A percentile compares a stretch with the other conserved stretches of the same genome.
These are phyloP conservation scores for Talaromyces trachyspermus DNA, from an alignment of 495 filamentous ascomycete species.

Conservation along the genomic window DNA sequence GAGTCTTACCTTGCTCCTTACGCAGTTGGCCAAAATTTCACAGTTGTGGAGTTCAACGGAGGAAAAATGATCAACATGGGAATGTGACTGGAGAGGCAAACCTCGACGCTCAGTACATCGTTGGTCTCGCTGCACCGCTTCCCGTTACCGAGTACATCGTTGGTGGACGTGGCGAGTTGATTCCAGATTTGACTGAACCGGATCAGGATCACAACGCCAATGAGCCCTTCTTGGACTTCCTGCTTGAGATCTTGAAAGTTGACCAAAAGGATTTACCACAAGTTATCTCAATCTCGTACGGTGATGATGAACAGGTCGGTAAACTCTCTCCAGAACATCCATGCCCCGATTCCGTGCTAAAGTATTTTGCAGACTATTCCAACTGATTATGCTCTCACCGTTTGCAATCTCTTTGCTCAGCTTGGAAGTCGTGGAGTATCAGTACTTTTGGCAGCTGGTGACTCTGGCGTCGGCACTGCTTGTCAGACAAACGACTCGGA, in stretches of 20 bases:
- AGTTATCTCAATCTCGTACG: constrained; percentile 72
- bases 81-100: constrained; percentile 54
- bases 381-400: constrained; percentile 52
- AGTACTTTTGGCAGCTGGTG: constrained; percentile 63
- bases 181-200: constrained; percentile 52
- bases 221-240: too few relatives aligned
- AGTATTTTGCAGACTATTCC: constrained; percentile 63
- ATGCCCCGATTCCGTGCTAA: constrained; percentile 60
- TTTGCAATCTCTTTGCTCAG: constrained; percentile 64
- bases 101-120: constrained; percentile 65
- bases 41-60: constrained; percentile 6
- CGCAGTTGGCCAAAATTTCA: constrained; percentile 23
- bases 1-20: constrained; percentile 45
- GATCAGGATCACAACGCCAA: constrained; percentile 41
- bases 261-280: constrained; percentile 62
- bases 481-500: constrained; percentile 61
- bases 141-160: constrained; percentile 62
- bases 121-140: constrained; percentile 50
- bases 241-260: too few relatives aligned
- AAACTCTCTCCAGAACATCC: constrained; percentile 51
- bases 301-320: constrained; percentile 70
- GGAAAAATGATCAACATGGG: constrained; percentile 38
- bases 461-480: constrained; percentile 61
- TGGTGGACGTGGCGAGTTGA: constrained; percentile 47
- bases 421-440: constrained; percentile 71